Conservation (phyloP, 2,329 filamentous ascomycete species). For the Hortaea sp. region DNA sequence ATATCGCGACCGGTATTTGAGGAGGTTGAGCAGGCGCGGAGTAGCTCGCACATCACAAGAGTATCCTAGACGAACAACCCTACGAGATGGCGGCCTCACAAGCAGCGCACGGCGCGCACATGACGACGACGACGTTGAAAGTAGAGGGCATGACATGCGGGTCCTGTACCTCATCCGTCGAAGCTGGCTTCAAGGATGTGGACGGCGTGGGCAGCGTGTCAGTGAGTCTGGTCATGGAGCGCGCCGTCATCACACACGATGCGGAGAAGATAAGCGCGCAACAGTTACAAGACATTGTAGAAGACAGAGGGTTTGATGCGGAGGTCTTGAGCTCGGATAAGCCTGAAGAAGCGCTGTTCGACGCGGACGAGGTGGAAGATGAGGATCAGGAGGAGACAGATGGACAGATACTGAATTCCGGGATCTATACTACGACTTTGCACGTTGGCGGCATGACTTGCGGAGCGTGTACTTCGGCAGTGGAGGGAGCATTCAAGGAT, state of each 20-base stretch:
- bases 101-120: constrained; percentile 28
- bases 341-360: constrained; percentile 15
- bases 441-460: constrained; percentile 82
- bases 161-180: constrained; percentile 85
- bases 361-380: constrained; percentile 12
- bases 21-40: neutral
- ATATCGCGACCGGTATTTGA: neutral
- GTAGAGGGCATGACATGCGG: constrained; percentile 84
- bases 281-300: constrained; percentile 71
- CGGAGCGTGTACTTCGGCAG: constrained; percentile 88
- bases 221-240: constrained; percentile 90
- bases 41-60: neutral
- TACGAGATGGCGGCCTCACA: constrained; percentile 12
- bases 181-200: constrained; percentile 74
- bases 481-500: constrained; percentile 80
- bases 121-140: constrained; percentile 86
- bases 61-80: neutral
- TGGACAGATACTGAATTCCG: constrained; percentile 34
- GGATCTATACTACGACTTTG: constrained; percentile 80
- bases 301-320: constrained; percentile 86
- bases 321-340: constrained; percentile 35
- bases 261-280: constrained; percentile 63
- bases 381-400: constrained; percentile 7
- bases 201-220: constrained; percentile 78
- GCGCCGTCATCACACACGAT: constrained; percentile 86